Evolutionary conservation across 2,329 filamentous ascomycete species (phyloP).

Genomic region (Tolypocladium tundrense): DNA sequence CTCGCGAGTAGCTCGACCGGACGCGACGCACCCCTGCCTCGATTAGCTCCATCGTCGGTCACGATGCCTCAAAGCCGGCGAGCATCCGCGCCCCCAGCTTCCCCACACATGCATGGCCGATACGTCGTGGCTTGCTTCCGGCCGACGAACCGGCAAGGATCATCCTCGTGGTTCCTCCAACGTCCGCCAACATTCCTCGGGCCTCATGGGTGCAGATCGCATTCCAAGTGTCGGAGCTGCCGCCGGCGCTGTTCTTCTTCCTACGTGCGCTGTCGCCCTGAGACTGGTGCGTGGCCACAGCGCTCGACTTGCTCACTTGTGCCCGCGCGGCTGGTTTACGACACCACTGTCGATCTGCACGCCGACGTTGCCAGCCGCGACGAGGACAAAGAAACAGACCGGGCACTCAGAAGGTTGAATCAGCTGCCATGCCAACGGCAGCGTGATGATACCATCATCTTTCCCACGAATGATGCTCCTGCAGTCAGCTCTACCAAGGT

Average conservation of each 20-base stretch:
- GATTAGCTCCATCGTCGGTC: not conserved
- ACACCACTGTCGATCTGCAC: too few relatives aligned
- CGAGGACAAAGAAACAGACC: not conserved
- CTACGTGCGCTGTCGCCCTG: not conserved
- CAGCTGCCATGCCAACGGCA: not conserved
- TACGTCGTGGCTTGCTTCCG: not conserved
- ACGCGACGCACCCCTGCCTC: not conserved
- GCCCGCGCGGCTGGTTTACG: too few relatives aligned
- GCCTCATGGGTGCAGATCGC: not conserved
- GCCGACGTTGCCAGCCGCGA: too few relatives aligned
- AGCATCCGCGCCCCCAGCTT: not conserved
- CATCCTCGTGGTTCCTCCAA: not conserved
- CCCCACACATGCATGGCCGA: not conserved
- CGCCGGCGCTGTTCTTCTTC: not conserved
- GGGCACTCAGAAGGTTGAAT: not conserved
- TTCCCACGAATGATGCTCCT: too few relatives aligned
- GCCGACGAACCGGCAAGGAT: not conserved
- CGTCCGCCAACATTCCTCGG: not conserved
- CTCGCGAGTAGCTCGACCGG: too few relatives aligned
- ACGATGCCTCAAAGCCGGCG: not conserved
- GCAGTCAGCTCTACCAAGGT: too few relatives aligned
- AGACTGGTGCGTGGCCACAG: too few relatives aligned
- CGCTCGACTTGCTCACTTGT: too few relatives aligned
- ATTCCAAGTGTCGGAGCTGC: not conserved
- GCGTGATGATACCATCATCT: too few relatives aligned